Percentiles rank a stretch among this genome's conserved stretches.
These are phyloP conservation scores for Cyclocybe aegerita DNA, from an alignment of 768 basidiomycete species.

Conservation along the genomic window DNA sequence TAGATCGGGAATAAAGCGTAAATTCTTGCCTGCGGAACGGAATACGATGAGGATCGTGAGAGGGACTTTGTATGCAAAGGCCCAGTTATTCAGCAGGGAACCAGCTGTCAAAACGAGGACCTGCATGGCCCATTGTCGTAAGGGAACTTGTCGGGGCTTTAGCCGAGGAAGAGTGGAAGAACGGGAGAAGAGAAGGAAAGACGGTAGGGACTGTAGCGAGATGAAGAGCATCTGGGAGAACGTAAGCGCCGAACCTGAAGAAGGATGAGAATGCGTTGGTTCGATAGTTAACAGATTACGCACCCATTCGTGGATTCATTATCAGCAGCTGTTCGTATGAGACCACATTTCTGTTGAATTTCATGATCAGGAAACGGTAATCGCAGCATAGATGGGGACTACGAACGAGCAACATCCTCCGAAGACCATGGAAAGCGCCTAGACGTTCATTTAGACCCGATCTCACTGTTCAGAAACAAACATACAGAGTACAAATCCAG, in stretches of 20 bases:
- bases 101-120: slow-evolving; percentile 67
- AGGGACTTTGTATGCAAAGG: slow-evolving; percentile 74
- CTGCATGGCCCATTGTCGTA: slow-evolving; percentile 67
- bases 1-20: background rate
- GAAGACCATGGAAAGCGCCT: slow-evolving; percentile 63
- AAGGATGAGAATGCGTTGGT: slow-evolving; percentile 1
- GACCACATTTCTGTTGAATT: slow-evolving; percentile 63
- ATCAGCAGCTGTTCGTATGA: slow-evolving; percentile 74
- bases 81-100: slow-evolving; percentile 79
- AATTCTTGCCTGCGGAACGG: slow-evolving; percentile 67
- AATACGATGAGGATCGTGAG: slow-evolving; percentile 82
- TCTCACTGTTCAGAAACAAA: background rate
- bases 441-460: slow-evolving; percentile 5
- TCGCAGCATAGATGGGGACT: background rate
- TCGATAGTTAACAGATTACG: slow-evolving; percentile 11
- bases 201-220: slow-evolving; percentile 61
- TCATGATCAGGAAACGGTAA: background rate
- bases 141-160: slow-evolving; percentile 67
- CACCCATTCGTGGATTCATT: slow-evolving; percentile 68
- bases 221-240: slow-evolving; percentile 86
- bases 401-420: slow-evolving; percentile 84
- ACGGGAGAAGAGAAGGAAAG: slow-evolving; percentile 49
- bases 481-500: slow-evolving; percentile 37
- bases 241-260: slow-evolving; percentile 73
- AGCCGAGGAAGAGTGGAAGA: slow-evolving; percentile 44